Conservation (phyloP, 441 rosid species). For the Pelargonium australe region DNA sequence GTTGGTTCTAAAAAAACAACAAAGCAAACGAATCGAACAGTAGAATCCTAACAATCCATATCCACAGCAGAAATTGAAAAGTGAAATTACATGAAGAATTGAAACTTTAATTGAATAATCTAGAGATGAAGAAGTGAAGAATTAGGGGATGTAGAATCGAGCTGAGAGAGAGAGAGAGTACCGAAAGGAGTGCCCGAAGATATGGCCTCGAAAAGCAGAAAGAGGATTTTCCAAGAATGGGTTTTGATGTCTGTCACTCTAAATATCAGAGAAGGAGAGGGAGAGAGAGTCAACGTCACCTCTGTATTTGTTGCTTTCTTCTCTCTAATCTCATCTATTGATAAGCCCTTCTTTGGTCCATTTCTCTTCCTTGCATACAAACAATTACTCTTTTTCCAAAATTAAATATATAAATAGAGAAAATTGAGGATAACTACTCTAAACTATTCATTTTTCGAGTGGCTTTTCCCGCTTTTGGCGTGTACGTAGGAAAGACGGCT, state of each 20-base stretch:
- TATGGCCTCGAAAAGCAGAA: conserved; percentile 40
- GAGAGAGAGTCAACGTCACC: conserved; percentile 26
- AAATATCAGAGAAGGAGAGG: neutral
- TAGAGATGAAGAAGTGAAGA: neutral
- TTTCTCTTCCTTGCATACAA: conserved; percentile 23
- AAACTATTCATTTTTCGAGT: too few species aligned
- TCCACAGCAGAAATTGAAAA: neutral
- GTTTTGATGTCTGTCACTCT: too few species aligned
- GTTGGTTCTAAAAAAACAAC: neutral
- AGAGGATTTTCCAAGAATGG: too few species aligned
- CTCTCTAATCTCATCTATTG: conserved; percentile 14
- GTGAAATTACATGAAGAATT: neutral
- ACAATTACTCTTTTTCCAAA: conserved; percentile 13
- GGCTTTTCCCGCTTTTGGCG: too few species aligned
- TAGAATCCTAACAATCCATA: neutral
- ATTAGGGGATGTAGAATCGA: neutral
- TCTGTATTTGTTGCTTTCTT: conserved; percentile 9
- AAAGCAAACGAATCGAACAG: conserved; percentile 3
- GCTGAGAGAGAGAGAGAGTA: conserved; percentile 15
- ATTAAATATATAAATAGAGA: too few species aligned
- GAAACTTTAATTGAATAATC: neutral
- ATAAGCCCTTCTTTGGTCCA: conserved; percentile 60
- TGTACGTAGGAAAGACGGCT: too few species aligned
- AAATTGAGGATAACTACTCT: too few species aligned
- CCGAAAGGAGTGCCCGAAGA: conserved; percentile 38